A percentile compares a stretch with the other conserved stretches of the same genome.
These are phyloP conservation scores for Saccharomycopsis sp. DNA, from an alignment of 805 yeast genomes.

Conservation along the genomic window DNA sequence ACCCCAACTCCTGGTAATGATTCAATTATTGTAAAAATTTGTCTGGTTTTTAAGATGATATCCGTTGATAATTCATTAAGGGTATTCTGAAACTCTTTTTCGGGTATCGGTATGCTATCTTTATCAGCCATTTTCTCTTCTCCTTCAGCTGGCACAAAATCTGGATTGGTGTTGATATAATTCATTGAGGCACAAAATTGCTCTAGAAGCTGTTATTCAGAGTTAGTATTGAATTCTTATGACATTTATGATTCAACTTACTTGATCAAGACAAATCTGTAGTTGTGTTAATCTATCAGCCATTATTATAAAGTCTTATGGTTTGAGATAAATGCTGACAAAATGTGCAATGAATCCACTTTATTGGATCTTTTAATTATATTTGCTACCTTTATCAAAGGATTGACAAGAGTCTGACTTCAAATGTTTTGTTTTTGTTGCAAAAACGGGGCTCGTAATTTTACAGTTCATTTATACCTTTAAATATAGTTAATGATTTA, in stretches of 20 bases:
- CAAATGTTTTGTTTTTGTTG: no score
- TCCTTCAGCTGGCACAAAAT: conserved; percentile 36
- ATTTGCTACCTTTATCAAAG: no score
- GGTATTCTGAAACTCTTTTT: conserved; percentile 36
- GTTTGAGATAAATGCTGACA: no score
- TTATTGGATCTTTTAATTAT: no score
- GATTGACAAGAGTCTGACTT: no score
- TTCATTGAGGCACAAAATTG: conserved; percentile 72
- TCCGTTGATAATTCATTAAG: conserved; percentile 76
- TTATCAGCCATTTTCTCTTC: conserved; percentile 58
- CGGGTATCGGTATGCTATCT: conserved; percentile 43
- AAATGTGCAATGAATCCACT: no score
- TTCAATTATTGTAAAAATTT: conserved; percentile 75
- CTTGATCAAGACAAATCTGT: conserved; percentile 77
- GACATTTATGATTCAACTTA: conserved; percentile 22
- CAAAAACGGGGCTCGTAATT: no score
- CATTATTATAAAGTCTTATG: no score
- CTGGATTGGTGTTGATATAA: conserved; percentile 71
- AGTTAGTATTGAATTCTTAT: neutral
- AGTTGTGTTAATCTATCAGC: conserved; percentile 84
- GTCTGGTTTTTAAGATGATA: conserved; percentile 75
- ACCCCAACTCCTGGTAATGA: conserved; percentile 91
- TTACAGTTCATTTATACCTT: no score
- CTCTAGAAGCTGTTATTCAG: conserved; percentile 41
- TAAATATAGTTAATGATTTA: no score